A percentile compares a stretch with the other conserved stretches of the same genome.
These are phyloP conservation scores for Arachis monticola DNA, from an alignment of 331 rosid genomes.

Conservation along the genomic window DNA sequence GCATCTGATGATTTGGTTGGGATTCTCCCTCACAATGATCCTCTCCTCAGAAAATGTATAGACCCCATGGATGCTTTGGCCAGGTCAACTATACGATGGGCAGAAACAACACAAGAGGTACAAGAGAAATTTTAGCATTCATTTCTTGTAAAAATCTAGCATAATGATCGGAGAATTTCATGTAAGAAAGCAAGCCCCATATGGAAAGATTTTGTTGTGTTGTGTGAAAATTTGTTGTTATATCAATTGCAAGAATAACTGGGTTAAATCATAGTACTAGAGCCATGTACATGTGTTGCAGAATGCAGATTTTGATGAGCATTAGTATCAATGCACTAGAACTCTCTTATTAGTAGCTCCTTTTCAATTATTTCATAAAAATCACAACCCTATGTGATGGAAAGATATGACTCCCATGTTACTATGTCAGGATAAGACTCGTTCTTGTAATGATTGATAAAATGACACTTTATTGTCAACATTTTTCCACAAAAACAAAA, in stretches of 20 bases:
- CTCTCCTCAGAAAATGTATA: constrained; percentile 76
- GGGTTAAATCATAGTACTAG: constrained; percentile 16
- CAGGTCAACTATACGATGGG: constrained; percentile 76
- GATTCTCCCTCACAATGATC: constrained; percentile 71
- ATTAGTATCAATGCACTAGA: neutral
- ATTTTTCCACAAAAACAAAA: neutral
- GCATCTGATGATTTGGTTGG: constrained; percentile 74
- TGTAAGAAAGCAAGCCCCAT: constrained; percentile 18
- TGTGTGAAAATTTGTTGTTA: constrained; percentile 7
- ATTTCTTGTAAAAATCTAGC: constrained; percentile 4
- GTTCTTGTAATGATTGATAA: constrained; percentile 19
- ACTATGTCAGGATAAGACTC: neutral
- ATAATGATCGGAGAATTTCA: constrained; percentile 6
- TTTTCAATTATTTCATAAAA: neutral
- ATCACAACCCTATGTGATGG: constrained; percentile 3
- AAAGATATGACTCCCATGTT: neutral
- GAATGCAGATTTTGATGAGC: constrained; percentile 28
- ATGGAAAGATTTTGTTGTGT: neutral
- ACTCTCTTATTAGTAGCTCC: constrained; percentile 1
- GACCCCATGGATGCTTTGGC: constrained; percentile 87
- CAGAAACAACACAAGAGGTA: constrained; percentile 49
- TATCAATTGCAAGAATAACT: constrained; percentile 14
- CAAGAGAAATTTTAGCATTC: constrained; percentile 29
- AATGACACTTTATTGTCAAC: constrained; percentile 21
- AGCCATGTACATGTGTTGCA: constrained; percentile 30